These are phyloP conservation scores for Boletus sp. DNA, from an alignment of 1,284 basidiomycete species.

Conservation along the genomic window DNA sequence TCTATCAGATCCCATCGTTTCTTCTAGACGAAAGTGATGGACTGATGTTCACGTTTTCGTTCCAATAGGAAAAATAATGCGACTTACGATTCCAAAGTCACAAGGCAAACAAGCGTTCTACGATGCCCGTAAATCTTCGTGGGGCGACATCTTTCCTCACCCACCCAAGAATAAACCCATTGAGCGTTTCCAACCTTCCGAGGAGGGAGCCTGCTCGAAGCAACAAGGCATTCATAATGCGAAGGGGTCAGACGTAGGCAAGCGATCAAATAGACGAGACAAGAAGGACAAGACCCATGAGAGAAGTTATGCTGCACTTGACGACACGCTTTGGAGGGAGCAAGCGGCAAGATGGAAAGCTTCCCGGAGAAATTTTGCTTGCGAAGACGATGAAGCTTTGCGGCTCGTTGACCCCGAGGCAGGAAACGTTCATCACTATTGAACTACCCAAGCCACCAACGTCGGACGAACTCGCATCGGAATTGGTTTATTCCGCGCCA, in stretches of 20 bases:
- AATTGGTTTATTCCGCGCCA: neutral
- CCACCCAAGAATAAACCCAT: constrained; percentile 68
- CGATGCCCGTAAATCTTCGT: constrained; percentile 88
- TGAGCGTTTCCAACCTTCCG: constrained; percentile 49
- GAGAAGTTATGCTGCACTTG: constrained; percentile 38
- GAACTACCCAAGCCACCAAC: neutral
- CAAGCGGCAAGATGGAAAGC: constrained; percentile 38
- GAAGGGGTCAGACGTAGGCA: constrained; percentile 55
- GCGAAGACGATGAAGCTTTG: constrained; percentile 6
- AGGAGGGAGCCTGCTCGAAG: constrained; percentile 25
- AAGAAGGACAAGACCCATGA: constrained; percentile 24
- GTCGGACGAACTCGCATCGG: neutral
- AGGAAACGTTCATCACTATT: constrained; percentile 5
- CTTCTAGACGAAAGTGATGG: constrained; percentile 7
- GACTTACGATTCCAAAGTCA: constrained; percentile 86
- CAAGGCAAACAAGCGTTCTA: constrained; percentile 94
- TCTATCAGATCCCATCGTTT: constrained; percentile 3
- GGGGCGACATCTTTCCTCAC: constrained; percentile 97
- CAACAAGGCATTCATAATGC: constrained; percentile 13
- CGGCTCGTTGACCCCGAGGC: constrained; percentile 10
- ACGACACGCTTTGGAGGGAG: constrained; percentile 31
- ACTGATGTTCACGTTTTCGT: constrained; percentile 29
- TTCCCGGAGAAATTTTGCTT: constrained; percentile 24
- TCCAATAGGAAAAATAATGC: constrained; percentile 76
- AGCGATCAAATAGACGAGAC: constrained; percentile 39